These are phyloP conservation scores for Ustilago crameri DNA, from an alignment of 1,284 basidiomycete species.

Conservation along the genomic window DNA sequence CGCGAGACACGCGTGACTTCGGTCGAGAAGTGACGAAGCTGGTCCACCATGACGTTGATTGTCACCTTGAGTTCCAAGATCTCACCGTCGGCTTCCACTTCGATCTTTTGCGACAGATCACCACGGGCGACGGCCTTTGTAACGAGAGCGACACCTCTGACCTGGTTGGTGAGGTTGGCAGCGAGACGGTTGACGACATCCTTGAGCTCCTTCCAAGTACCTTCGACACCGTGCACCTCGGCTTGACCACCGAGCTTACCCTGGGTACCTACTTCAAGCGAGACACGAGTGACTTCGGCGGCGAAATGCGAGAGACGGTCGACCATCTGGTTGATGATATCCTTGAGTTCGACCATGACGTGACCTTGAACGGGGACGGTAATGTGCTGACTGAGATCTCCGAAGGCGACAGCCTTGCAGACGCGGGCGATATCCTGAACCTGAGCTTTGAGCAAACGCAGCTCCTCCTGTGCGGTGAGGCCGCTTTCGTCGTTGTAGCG, in stretches of 20 bases:
- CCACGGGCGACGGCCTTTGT: conserved; percentile 98
- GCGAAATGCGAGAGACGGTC: conserved; percentile 90
- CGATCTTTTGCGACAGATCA: conserved; percentile 94
- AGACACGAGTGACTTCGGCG: conserved; percentile 91
- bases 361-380: conserved; percentile 94
- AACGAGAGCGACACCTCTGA: conserved; percentile 91
- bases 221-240: conserved; percentile 68
- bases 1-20: conserved; percentile 94
- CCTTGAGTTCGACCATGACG: conserved; percentile 97
- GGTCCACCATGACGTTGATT: conserved; percentile 94
- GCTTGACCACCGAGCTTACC: conserved; percentile 69
- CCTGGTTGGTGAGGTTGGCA: conserved; percentile 82
- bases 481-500: conserved; percentile 65
- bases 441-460: conserved; percentile 84
- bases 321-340: conserved; percentile 94
- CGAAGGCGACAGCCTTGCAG: conserved; percentile 92
- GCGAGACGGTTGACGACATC: conserved; percentile 69
- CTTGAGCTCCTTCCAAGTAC: conserved; percentile 68
- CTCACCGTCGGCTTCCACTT: conserved; percentile 94
- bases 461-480: conserved; percentile 77
- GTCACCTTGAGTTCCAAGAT: conserved; percentile 97
- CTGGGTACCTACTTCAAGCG: conserved; percentile 77
- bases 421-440: conserved; percentile 91
- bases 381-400: conserved; percentile 94
- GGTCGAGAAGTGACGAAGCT: conserved; percentile 87